A percentile compares a stretch with the other conserved stretches of the same genome.
Evolutionary conservation across 129 eudicot species (phyloP).

Genomic region (Flaveria sonorensis): DNA sequence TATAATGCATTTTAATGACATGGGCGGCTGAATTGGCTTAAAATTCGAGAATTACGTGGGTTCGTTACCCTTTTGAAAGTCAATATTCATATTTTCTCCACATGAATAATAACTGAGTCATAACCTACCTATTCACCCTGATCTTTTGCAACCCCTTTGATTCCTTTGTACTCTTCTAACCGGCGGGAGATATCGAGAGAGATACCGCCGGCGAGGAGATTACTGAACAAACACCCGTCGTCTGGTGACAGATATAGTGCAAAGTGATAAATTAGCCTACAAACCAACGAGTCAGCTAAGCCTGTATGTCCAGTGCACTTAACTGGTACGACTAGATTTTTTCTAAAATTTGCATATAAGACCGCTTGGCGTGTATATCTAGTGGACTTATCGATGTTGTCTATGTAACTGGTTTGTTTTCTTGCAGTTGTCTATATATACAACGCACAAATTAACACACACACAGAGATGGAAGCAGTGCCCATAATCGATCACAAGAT

Average conservation of each 20-base stretch:
- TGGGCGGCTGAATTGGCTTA: not conserved
- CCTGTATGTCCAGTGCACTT: too few relatives aligned
- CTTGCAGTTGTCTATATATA: slow-evolving; percentile 13
- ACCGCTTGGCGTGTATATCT: too few relatives aligned
- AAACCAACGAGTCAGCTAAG: too few relatives aligned
- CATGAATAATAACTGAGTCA: not conserved
- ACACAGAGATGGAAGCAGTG: slow-evolving; percentile 1
- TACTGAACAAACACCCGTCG: not conserved
- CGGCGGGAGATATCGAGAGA: not conserved
- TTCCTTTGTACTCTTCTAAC: not conserved
- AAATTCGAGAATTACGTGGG: not conserved
- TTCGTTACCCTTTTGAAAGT: not conserved
- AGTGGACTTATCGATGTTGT: not conserved
- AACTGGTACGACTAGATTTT: too few relatives aligned
- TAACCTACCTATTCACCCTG: not conserved
- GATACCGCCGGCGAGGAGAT: not conserved
- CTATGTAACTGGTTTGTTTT: not conserved
- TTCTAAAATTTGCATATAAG: too few relatives aligned
- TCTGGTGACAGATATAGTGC: not conserved
- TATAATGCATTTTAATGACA: not conserved
- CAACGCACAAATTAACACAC: not conserved
- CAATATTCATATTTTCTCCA: not conserved
- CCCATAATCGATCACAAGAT: not conserved
- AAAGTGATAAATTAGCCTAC: too few relatives aligned
- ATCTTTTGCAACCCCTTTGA: not conserved